Evolutionary conservation across 768 basidiomycete genomes (phyloP).

Genomic region (Phylloporus arenicola): DNA sequence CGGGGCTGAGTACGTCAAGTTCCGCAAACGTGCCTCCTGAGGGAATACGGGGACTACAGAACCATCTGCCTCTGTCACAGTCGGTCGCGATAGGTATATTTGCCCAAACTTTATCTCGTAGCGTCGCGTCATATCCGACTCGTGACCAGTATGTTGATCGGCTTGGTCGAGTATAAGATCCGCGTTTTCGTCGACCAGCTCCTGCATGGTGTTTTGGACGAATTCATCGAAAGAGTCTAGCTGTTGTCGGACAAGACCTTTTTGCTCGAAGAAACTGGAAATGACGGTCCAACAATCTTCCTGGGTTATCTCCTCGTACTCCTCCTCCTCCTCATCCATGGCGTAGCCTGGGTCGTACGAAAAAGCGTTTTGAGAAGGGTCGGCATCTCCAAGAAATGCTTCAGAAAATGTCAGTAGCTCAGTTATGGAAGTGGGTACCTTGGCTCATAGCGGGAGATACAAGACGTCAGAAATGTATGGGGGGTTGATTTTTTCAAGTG

Average conservation of each 20-base stretch:
- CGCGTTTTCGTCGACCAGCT: constrained; percentile 94
- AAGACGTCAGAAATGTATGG: constrained; percentile 1
- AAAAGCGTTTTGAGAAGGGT: constrained; percentile 42
- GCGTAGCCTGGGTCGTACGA: constrained; percentile 54
- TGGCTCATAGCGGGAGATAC: constrained; percentile 23
- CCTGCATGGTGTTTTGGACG: constrained; percentile 99
- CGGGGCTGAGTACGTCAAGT: constrained; percentile 94
- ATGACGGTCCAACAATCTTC: constrained; percentile 97
- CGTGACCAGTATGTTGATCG: constrained; percentile 90
- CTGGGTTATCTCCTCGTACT: constrained; percentile 79
- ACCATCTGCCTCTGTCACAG: constrained; percentile 93
- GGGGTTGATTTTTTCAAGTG: neutral
- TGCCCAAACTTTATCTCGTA: constrained; percentile 98
- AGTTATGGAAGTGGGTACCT: constrained; percentile 24
- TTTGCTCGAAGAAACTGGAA: constrained; percentile 93
- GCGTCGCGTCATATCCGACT: constrained; percentile 76
- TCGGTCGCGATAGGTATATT: constrained; percentile 93
- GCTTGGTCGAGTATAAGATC: constrained; percentile 95
- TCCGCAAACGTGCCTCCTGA: constrained; percentile 91
- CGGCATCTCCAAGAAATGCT: constrained; percentile 40
- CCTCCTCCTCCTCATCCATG: constrained; percentile 49
- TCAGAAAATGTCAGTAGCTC: constrained; percentile 29
- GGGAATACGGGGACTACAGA: constrained; percentile 92
- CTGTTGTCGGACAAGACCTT: constrained; percentile 96
- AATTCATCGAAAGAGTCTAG: constrained; percentile 99